Evolutionary conservation across 345 rosid genomes (phyloP), one percentile per base, ranked within the genome.

Genomic region (Boechera divaricarpa): DNA sequence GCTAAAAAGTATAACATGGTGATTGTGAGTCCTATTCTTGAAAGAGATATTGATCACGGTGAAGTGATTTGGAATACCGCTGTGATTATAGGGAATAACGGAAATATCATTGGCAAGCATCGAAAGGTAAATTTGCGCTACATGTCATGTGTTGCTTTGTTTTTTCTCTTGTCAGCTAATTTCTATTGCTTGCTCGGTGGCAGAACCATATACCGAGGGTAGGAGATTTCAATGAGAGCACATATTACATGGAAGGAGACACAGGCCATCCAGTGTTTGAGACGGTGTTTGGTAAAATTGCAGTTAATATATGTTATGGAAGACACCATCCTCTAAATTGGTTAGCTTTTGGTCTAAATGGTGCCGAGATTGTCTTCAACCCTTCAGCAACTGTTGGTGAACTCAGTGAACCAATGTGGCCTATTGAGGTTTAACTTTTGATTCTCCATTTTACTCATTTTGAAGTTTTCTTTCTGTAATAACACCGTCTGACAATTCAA

Each of bases 361-460:
- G 97, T 76, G 99, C 99, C 0, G 98, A 92, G 86, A 94, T 94
- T 76, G 99, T 94, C 64, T 94, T 94, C 83, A 94, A 94, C 79
- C 98, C 99, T 82, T 92, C 99, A 31, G 99, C 99, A 24, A 94
- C 99, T 16, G 99, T 92, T 28, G 99, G 98, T 79, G 91, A 82
- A 85, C 97, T 94, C 67, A 92, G 98, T 61, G 96, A 94, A 85
- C 99, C 99, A 63, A 92, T 94, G 99, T 94, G 99, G 99, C 96
- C 99, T 18, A 83, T 94, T 54, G 99, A 94, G 97, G 98, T 94
- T 73, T 59, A 28, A 54, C 18, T 74, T 64, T 29, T 36, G 9
- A 60, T 6, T 33, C 52, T 53, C 45, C 59, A 0, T 8, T 24
- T 39, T 7, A 1, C 11, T 11, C 11, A 62, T 0, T 44, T 24